Evolutionary conservation across 2,329 filamentous ascomycete species (phyloP), one percentile per base, ranked within the genome.

Genomic region (Dendryphion nanum): DNA sequence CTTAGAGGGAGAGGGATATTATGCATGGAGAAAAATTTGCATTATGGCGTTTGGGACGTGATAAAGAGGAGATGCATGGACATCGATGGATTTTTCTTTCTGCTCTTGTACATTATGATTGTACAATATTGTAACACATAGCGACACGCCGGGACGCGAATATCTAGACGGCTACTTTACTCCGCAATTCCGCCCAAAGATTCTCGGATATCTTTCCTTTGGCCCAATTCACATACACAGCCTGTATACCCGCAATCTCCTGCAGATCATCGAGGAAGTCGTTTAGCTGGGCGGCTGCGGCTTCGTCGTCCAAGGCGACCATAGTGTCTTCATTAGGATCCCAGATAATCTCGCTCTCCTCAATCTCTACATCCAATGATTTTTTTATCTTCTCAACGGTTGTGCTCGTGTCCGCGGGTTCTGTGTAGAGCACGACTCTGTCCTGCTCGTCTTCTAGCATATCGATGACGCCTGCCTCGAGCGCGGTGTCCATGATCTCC

Each of bases 391-490:
- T 71, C 44, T 85, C 75, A 2, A 81, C 81, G 2, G 84, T 79
- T 14, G 77, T 71, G 40, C 78, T 82, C 0, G 82, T 85, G 44
- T 78, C 74, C 7, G 73, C 76, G 0, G 85, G 81, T 50, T 84
- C 79, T 0, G 85, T 87, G 66, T 78, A 85, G 0, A 94, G 72
- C 4, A 90, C 71, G 15, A 93, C 75, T 35, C 79, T 77, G 4
- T 81, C 85, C n/a, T 87, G 78, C 3, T 77, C 77, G 45, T 86
- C 81, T 37, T 75, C 72, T 42, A 86, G 77, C 0, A 89, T 76
- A 49, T 90, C 86, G 49, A 86, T 80, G 1, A 85, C 86, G 7
- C 89, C 91, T 7, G 85, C 86, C 58, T 96, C 90, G 35, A 97
- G 81, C 5, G 87, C 89, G 37, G 83, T 79, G 50, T 96, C 83